Evolutionary conservation across 257 asterid genomes (phyloP).

Genomic region (Nicotiana tabacum): DNA sequence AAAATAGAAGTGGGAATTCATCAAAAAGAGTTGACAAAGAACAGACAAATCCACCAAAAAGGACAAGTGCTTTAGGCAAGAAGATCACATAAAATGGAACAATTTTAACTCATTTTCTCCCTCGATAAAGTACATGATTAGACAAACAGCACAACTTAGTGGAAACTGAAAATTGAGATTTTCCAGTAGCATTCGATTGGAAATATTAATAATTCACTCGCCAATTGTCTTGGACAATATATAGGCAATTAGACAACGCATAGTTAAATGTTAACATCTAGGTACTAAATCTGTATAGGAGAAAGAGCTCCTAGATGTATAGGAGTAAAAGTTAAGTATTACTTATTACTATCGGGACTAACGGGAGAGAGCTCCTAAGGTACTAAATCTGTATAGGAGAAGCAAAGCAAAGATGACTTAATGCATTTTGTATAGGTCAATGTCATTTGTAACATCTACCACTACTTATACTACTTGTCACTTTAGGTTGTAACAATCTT

Average conservation of each 20-base stretch:
- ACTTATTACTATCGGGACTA: no score
- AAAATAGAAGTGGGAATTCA: not conserved
- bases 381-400: no score
- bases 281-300: not conserved
- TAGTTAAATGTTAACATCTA: not conserved
- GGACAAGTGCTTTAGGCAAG: not conserved
- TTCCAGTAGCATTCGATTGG: not conserved
- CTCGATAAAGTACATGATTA: not conserved
- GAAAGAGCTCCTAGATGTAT: no score
- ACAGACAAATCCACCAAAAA: not conserved
- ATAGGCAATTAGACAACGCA: not conserved
- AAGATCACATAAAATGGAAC: not conserved
- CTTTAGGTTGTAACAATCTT: no score
- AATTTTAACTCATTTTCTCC: not conserved
- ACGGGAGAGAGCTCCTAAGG: no score
- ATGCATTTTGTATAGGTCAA: no score
- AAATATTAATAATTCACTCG: not conserved
- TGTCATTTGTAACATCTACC: no score
- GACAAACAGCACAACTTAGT: not conserved
- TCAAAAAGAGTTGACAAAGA: not conserved
- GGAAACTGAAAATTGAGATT: not conserved
- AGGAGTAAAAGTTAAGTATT: no score
- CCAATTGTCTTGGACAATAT: not conserved
- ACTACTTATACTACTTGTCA: no score
- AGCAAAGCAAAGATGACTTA: no score